Percentiles rank a stretch among this genome's conserved stretches.
Conservation (phyloP, 2,329 filamentous ascomycete genomes). For the Paraphoma sp. region DNA sequence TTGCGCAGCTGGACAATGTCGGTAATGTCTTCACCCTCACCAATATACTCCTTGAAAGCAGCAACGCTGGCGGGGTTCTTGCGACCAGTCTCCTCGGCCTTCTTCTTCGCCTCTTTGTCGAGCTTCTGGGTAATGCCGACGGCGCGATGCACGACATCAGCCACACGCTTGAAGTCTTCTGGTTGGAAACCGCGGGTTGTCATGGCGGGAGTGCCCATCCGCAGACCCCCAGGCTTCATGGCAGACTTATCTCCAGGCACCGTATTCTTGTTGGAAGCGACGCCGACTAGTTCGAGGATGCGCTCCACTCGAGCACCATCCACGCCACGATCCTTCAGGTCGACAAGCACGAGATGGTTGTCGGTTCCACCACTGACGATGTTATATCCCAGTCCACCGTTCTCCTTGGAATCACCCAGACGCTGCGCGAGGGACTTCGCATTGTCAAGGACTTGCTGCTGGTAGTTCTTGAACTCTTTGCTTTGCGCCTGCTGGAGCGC, state of each 20-base stretch:
- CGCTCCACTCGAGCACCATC: slow-evolving; percentile 96
- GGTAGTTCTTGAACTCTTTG: slow-evolving; percentile 92
- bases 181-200: slow-evolving; percentile 92
- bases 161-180: slow-evolving; percentile 81
- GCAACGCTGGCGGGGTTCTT: slow-evolving; percentile 49
- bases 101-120: slow-evolving; percentile 48
- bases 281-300: slow-evolving; percentile 96
- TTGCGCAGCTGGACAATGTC: slow-evolving; percentile 50
- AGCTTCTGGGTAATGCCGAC: slow-evolving; percentile 51
- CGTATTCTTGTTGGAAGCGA: slow-evolving; percentile 99
- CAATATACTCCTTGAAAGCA: slow-evolving; percentile 51
- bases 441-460: slow-evolving; percentile 89
- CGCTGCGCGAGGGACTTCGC: slow-evolving; percentile 85
- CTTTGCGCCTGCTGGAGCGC: slow-evolving; percentile 92
- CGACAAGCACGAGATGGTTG: slow-evolving; percentile 95
- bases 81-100: slow-evolving; percentile 44
- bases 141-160: slow-evolving; percentile 51
- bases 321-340: slow-evolving; percentile 84
- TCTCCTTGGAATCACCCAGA: slow-evolving; percentile 72
- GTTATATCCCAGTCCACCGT: slow-evolving; percentile 81
- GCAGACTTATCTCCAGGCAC: slow-evolving; percentile 98
- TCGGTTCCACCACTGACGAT: slow-evolving; percentile 95
- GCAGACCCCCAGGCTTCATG: slow-evolving; percentile 90
- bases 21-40: slow-evolving; percentile 50
- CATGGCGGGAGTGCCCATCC: slow-evolving; percentile 97